Conservation (phyloP, 495 filamentous ascomycete genomes). For the Aspergillus bridgeri region DNA sequence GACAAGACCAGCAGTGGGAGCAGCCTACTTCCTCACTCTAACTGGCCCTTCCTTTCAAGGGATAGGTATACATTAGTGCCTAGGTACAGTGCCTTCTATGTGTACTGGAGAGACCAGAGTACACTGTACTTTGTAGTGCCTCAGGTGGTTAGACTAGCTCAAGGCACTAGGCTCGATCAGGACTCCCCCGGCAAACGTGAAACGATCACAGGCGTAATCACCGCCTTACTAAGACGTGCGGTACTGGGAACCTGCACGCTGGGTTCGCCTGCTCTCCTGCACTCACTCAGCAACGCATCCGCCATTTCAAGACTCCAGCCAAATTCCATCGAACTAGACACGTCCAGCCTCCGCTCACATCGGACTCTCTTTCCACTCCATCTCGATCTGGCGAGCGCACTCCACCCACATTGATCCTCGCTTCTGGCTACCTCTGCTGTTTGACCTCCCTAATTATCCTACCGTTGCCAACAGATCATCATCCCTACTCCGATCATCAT, state of each 20-base stretch:
- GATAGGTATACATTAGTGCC: too few species aligned
- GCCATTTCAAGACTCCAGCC: conserved; percentile 22
- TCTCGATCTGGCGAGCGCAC: not conserved
- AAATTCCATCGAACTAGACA: conserved; percentile 20
- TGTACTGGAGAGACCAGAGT: too few species aligned
- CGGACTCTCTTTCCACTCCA: conserved; percentile 8
- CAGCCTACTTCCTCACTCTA: too few species aligned
- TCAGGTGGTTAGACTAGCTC: too few species aligned
- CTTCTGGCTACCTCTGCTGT: not conserved
- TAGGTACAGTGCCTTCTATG: too few species aligned
- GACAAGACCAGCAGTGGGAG: too few species aligned
- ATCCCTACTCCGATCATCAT: conserved; percentile 50
- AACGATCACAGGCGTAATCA: conserved; percentile 22
- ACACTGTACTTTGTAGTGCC: too few species aligned
- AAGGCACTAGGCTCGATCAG: conserved; percentile 17
- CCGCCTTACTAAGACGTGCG: not conserved
- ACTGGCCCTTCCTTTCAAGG: too few species aligned
- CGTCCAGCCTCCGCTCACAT: conserved; percentile 15
- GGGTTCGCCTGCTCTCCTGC: conserved; percentile 33
- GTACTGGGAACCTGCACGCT: conserved; percentile 23
- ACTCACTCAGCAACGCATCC: conserved; percentile 29
- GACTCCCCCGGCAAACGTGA: conserved; percentile 17
- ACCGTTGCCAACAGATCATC: conserved; percentile 1
- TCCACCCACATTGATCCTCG: not conserved
- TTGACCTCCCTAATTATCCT: conserved; percentile 1